phyloP scores from a whole-genome alignment of 345 rosid genomes.

The Kernera saxatilis region DNA sequence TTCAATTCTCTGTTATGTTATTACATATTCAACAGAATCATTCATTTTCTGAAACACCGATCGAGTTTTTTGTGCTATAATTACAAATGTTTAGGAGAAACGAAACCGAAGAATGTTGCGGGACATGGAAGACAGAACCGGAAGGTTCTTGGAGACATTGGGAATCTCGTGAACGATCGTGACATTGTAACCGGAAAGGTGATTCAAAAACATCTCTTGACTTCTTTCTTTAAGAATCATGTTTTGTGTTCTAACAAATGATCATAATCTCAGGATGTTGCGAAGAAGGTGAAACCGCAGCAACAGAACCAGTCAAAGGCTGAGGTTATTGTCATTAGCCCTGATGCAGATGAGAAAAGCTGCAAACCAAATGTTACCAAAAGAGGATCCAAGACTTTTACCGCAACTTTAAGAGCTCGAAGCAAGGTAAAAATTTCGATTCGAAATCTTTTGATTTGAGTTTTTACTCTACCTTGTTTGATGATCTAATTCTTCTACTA shows the following conservation, averaged over 20 bases:
- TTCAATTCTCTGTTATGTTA: background rate
- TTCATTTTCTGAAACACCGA: background rate
- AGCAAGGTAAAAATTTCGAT: conserved; percentile 47
- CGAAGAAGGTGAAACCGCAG: conserved; percentile 10
- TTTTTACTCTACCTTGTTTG: background rate
- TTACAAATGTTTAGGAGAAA: conserved; percentile 32
- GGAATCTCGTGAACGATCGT: conserved; percentile 52
- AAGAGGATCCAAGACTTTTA: conserved; percentile 48
- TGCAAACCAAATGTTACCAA: conserved; percentile 29
- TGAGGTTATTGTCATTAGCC: conserved; percentile 48
- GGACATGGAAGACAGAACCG: conserved; percentile 47
- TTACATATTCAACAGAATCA: background rate
- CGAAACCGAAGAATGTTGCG: conserved; percentile 41
- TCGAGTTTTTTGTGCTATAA: background rate
- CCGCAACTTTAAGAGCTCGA: conserved; percentile 59
- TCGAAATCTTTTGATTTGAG: no score
- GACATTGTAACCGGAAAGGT: conserved; percentile 48
- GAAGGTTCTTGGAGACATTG: conserved; percentile 71
- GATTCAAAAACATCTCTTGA: background rate
- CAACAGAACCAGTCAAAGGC: conserved; percentile 29
- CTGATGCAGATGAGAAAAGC: conserved; percentile 40
- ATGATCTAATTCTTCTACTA: background rate
- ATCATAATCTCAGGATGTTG: background rate
- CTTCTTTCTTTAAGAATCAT: background rate
- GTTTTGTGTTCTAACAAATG: background rate